These are phyloP conservation scores for Leonotis leonurus DNA, from an alignment of 257 asterid genomes.

Conservation along the genomic window DNA sequence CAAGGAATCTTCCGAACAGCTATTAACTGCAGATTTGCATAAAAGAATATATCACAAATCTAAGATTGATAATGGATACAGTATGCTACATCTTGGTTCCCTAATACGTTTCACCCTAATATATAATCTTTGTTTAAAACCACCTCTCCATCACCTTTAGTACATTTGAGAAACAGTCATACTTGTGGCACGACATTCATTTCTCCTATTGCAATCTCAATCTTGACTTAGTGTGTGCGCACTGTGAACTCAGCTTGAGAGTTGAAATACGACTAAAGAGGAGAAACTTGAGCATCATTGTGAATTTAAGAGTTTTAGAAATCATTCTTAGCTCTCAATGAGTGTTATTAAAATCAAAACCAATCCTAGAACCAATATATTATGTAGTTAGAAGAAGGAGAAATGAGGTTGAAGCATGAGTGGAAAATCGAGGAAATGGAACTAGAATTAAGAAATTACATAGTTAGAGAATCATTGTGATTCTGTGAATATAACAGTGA, in stretches of 20 bases:
- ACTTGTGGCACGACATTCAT: not conserved
- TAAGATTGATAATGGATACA: not conserved
- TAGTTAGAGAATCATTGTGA: not conserved
- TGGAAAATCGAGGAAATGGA: not conserved
- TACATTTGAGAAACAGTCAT: not conserved
- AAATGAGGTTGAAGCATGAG: not conserved
- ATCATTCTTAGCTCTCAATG: no score
- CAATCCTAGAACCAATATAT: no score
- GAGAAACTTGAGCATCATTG: not conserved
- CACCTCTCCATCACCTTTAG: not conserved
- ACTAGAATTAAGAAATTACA: not conserved
- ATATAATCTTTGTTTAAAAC: no score
- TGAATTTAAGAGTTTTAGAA: not conserved
- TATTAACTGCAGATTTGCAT: constrained; percentile 39
- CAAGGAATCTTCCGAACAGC: constrained; percentile 67
- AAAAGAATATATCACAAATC: not conserved
- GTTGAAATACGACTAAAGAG: no score
- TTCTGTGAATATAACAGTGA: not conserved
- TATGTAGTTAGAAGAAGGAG: no score
- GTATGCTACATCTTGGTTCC: not conserved
- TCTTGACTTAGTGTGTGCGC: not conserved
- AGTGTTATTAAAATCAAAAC: not conserved
- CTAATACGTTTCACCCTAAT: no score
- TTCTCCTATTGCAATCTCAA: not conserved
- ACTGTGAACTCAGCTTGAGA: no score